Percentiles rank a stretch among this genome's conserved stretches.
These are phyloP conservation scores for Mycosarcoma maydis DNA, from an alignment of 1,284 basidiomycete genomes.

Conservation along the genomic window DNA sequence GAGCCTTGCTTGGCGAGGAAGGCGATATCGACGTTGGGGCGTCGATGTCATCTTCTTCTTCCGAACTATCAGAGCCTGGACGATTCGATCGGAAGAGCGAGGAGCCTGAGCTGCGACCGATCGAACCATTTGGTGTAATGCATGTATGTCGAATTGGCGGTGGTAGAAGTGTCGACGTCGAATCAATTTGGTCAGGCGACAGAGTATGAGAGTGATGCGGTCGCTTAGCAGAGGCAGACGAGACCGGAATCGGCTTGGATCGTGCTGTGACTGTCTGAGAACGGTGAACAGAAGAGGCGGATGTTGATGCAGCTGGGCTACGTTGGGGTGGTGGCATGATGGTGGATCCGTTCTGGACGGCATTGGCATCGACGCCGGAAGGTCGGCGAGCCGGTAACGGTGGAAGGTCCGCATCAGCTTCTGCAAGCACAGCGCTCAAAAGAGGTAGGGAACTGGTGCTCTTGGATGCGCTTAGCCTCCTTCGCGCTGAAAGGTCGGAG, in stretches of 20 bases:
- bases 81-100: slow-evolving; percentile 4
- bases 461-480: slow-evolving; percentile 31
- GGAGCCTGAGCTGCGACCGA: slow-evolving; percentile 25
- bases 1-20: slow-evolving; percentile 25
- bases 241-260: slow-evolving; percentile 22
- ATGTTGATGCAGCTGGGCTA: slow-evolving; percentile 1
- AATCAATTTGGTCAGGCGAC: slow-evolving; percentile 18
- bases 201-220: slow-evolving; percentile 12
- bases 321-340: slow-evolving; percentile 41
- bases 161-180: slow-evolving; percentile 10
- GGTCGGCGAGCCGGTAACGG: slow-evolving; percentile 25
- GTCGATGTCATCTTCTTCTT: slow-evolving; percentile 36
- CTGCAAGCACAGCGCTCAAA: slow-evolving; percentile 3
- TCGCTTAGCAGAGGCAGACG: slow-evolving; percentile 10
- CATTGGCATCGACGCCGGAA: not conserved
- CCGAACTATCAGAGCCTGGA: slow-evolving; percentile 32
- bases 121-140: slow-evolving; percentile 1
- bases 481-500: slow-evolving; percentile 3
- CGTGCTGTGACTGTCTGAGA: slow-evolving; percentile 29
- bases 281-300: slow-evolving; percentile 12
- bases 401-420: slow-evolving; percentile 5
- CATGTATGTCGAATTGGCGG: slow-evolving; percentile 24
- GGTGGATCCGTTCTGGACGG: slow-evolving; percentile 6
- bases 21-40: slow-evolving; percentile 16
- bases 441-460: slow-evolving; percentile 31